These are phyloP conservation scores for Hanseniaspora meyeri DNA, from an alignment of 805 yeast genomes.

Conservation along the genomic window DNA sequence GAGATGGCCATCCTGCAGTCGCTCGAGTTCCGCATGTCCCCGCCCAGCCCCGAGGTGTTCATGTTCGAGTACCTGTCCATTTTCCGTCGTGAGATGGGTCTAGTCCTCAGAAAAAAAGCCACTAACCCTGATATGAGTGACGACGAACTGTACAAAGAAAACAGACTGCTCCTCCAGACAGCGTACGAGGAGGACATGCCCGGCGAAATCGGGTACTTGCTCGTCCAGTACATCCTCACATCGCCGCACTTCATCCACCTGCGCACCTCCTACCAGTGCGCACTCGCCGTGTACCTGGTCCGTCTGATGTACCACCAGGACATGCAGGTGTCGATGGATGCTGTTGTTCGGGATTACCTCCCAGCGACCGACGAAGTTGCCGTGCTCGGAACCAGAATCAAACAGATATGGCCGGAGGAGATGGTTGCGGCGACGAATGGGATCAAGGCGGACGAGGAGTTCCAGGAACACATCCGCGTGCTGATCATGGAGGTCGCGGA, in stretches of 20 bases:
- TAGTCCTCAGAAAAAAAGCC: constrained; percentile 31
- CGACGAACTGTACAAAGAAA: neutral
- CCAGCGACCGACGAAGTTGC: neutral
- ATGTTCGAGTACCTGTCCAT: neutral
- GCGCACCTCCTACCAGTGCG: constrained; percentile 70
- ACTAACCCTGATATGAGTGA: neutral
- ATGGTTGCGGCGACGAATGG: constrained; percentile 17
- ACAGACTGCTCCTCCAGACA: neutral
- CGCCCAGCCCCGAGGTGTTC: constrained; percentile 85
- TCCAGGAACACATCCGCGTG: constrained; percentile 20
- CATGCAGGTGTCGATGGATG: constrained; percentile 16
- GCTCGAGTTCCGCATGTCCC: constrained; percentile 61
- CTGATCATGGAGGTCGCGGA: constrained; percentile 22
- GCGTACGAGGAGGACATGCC: neutral
- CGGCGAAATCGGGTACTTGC: constrained; percentile 48
- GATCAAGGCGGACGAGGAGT: constrained; percentile 17
- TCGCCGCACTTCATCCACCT: constrained; percentile 63
- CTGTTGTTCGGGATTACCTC: neutral
- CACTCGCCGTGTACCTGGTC: constrained; percentile 76
- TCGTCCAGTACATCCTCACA: constrained; percentile 64
- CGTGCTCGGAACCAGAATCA: neutral
- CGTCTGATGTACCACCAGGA: constrained; percentile 48
- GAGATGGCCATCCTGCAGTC: constrained; percentile 67
- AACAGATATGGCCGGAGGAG: neutral
- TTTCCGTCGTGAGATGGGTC: constrained; percentile 28